Base-by-base conservation (phyloP, 2,329 filamentous ascomycete genomes). In the Seiridium unicorne region DNA sequence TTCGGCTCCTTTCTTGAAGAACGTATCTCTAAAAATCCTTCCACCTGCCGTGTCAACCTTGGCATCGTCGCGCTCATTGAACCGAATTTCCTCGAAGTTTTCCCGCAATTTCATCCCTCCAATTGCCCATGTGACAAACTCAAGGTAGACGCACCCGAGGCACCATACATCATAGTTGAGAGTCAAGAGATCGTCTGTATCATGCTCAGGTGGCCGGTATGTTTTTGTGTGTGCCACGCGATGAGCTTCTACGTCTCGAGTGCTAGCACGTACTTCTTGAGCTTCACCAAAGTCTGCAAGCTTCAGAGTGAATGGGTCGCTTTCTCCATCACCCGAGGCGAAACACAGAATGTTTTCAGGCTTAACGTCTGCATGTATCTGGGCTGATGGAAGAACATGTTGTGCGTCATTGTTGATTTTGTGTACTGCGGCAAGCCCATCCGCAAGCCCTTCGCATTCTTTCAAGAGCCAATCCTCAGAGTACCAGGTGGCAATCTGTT, bases 121-220 rank as follows among this genome's bases (percentile, higher is more conserved):
- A 11, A 55, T 55, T 0, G 58, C 58, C 67, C 66, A 68, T 2
- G 60, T 67, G 3, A 68, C 46, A 38, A 68, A 68, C 36, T 65
- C 67, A 0, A 69, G 57, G n/a, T 61, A 69, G 0, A 66, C 60
- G 58, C 66, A 69, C 1, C 63, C 67, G 8, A 68, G 61, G 44
- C 64, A 63, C 67, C 67, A 69, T 5, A 69, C 59, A 34, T 69
- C 67, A 34, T 56, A 63, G 3, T 61, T 54, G 1, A 59, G 55
- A 44, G n/a, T 10, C 4, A 65, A 9, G 0, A 1, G 1, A 1
- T 60, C 58, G 34, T 57, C 51, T 1, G 57, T 31, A 8, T 64
- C 59, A 26, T 59, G 51, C 31, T 65, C 64, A 0, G 64, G 62
- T 13, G 64, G 46, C 1, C 62, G 57, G 40, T 65, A 65, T 9